Evolutionary conservation across 768 basidiomycete genomes (phyloP).

Genomic region (Lactarius pseudohatsudake): DNA sequence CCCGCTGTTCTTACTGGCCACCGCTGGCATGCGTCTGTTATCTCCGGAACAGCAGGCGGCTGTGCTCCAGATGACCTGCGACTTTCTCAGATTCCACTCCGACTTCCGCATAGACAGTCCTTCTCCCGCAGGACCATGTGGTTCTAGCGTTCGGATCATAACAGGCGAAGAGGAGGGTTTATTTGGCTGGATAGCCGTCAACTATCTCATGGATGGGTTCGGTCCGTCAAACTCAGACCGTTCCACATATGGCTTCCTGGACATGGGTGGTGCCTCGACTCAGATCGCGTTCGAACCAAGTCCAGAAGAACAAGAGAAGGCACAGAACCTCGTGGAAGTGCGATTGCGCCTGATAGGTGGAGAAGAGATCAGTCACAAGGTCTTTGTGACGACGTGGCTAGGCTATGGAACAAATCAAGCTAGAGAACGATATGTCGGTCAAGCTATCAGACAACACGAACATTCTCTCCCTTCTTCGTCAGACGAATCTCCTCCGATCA

Average conservation of each 20-base stretch:
- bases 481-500: constrained; percentile 26
- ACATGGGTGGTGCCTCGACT: constrained; percentile 99
- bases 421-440: constrained; percentile 86
- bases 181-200: constrained; percentile 99
- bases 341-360: constrained; percentile 79
- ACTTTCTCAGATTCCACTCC: constrained; percentile 71
- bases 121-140: constrained; percentile 76
- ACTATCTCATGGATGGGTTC: constrained; percentile 98
- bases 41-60: constrained; percentile 62
- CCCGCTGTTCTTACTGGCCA: constrained; percentile 91
- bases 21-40: constrained; percentile 95
- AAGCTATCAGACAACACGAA: constrained; percentile 60
- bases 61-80: constrained; percentile 76
- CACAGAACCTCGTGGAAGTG: constrained; percentile 74
- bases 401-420: constrained; percentile 98
- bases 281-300: constrained; percentile 97
- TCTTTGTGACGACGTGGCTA: constrained; percentile 98
- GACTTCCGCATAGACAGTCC: constrained; percentile 72
- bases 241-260: constrained; percentile 95
- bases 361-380: constrained; percentile 82
- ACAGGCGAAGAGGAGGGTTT: constrained; percentile 98
- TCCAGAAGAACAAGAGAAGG: constrained; percentile 48
- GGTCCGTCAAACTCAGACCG: constrained; percentile 50
- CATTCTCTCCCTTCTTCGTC: constrained; percentile 34
- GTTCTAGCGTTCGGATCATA: constrained; percentile 90